Base-by-base conservation (phyloP, 2,329 filamentous ascomycete species). In the Emmonsiellopsis sp. region DNA sequence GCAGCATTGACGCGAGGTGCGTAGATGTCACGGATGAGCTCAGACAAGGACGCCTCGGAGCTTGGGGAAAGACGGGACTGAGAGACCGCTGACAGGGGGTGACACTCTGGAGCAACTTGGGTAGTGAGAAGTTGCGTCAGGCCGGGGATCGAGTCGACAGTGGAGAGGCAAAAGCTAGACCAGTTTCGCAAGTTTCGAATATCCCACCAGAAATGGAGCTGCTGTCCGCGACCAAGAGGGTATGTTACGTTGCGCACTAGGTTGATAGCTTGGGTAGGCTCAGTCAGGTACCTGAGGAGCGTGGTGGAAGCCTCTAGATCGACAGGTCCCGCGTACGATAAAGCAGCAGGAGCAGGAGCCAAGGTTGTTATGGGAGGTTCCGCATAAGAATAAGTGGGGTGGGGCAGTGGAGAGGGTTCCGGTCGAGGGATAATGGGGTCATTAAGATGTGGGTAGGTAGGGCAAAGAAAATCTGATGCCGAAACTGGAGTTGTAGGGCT, bases 181-280 rank as follows among this genome's bases (percentile, higher is more conserved):
- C 92, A 96, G 57, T 83, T 80, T 57, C 88, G 83, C 60, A 96
- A 77, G 67, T 94, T 92, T 61, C 92, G 87, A 55, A 95, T 80
- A 64, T 97, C 92, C 87, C 89, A 96, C 92, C 92, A 97, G 70
- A 92, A 95, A 74, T 95, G 84, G 68, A 85, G 88, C 62, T 85
- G 70, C 78, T 80, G 63, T 78, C 84, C 67, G 83, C 87, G 58
- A 77, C 81, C 63, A 77, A 75, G 58, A 72, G 83, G 67, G 65
- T 86, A 84, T 55, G 86, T 87, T 60, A 92, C 81, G 60, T 85
- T 87, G 64, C 86, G 86, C 39, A 95, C 88, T 36, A 95, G 77
- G 42, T 86, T 85, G 14, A 91, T 86, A 21, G 88, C 85, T 17
- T 91, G 90, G 65, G 94, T 95, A 56, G 87, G 73, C 0, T 79